A percentile compares a stretch with the other conserved stretches of the same genome.
Conservation (phyloP, 2,329 filamentous ascomycete species). For the Cladosporium phlei region DNA sequence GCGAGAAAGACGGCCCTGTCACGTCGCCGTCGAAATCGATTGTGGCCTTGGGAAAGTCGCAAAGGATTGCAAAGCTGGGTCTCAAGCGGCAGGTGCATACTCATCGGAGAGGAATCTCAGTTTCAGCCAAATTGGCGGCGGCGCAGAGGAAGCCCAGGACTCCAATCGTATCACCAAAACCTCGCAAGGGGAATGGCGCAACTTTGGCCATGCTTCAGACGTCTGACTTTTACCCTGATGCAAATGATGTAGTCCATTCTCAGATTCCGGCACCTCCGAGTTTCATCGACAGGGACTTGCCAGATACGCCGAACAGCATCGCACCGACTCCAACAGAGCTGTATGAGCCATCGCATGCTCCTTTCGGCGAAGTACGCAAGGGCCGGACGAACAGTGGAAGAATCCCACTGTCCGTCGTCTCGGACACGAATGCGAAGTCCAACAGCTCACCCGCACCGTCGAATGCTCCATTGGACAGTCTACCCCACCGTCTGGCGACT, state of each 20-base stretch:
- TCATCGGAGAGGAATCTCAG: constrained; percentile 1
- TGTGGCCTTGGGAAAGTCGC: neutral
- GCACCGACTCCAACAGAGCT: constrained; percentile 22
- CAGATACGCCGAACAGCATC: constrained; percentile 22
- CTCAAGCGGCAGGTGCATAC: neutral
- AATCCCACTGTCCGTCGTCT: constrained; percentile 23
- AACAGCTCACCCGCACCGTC: constrained; percentile 4
- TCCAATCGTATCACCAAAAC: neutral
- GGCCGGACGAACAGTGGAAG: neutral
- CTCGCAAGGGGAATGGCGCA: constrained; percentile 22
- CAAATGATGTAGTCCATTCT: constrained; percentile 13
- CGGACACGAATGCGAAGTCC: constrained; percentile 16
- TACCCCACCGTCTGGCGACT: constrained; percentile 19
- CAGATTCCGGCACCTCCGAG: constrained; percentile 21
- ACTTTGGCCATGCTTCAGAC: constrained; percentile 31
- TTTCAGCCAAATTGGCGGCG: neutral
- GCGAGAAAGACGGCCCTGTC: neutral
- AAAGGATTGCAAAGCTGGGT: constrained; percentile 5
- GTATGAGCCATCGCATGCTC: constrained; percentile 15
- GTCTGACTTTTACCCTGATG: constrained; percentile 25
- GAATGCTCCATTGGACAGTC: constrained; percentile 9
- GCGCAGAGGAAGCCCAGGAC: neutral
- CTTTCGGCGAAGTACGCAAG: neutral
- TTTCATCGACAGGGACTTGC: constrained; percentile 22
- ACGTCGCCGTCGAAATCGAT: neutral